Evolutionary conservation across 2,329 filamentous ascomycete species (phyloP).

Genomic region (Colletotrichum sp.): DNA sequence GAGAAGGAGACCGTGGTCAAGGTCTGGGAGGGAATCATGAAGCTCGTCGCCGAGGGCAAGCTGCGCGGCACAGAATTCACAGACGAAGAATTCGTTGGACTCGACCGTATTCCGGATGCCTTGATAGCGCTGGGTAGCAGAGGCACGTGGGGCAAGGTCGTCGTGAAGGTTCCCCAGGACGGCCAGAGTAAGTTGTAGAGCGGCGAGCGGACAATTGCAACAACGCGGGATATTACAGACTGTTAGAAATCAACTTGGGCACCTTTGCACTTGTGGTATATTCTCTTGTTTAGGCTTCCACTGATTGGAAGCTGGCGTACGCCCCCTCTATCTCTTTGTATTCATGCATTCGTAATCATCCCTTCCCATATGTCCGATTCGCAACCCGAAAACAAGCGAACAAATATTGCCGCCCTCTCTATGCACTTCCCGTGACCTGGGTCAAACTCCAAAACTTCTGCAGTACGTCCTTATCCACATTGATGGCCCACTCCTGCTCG

Average conservation of each 20-base stretch:
- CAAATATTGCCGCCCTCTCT: not conserved
- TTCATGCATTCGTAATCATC: slow-evolving; percentile 16
- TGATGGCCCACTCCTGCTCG: slow-evolving; percentile 70
- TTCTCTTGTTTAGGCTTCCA: not conserved
- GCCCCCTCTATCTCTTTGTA: not conserved
- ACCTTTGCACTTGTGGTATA: not conserved
- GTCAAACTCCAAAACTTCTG: slow-evolving; percentile 54
- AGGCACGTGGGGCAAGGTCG: slow-evolving; percentile 95
- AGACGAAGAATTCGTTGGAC: slow-evolving; percentile 80
- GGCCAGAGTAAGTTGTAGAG: slow-evolving; percentile 62
- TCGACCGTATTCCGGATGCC: slow-evolving; percentile 80
- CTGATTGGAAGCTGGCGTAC: not conserved
- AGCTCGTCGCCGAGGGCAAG: slow-evolving; percentile 78
- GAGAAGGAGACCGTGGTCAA: slow-evolving; percentile 72
- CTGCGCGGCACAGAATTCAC: slow-evolving; percentile 83
- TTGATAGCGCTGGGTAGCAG: slow-evolving; percentile 78
- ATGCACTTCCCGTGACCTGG: not conserved
- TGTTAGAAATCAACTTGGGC: not conserved
- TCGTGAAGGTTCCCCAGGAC: slow-evolving; percentile 80
- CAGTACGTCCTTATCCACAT: slow-evolving; percentile 77
- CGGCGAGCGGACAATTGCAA: not conserved
- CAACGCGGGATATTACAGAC: not conserved
- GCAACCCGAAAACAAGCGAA: not conserved
- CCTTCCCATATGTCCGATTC: not conserved
- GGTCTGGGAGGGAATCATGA: slow-evolving; percentile 85